Evolutionary conservation across 371 early-diverging fungal genomes (phyloP), one percentile per base, ranked within the genome.

Genomic region (Entomophthora muscae): DNA sequence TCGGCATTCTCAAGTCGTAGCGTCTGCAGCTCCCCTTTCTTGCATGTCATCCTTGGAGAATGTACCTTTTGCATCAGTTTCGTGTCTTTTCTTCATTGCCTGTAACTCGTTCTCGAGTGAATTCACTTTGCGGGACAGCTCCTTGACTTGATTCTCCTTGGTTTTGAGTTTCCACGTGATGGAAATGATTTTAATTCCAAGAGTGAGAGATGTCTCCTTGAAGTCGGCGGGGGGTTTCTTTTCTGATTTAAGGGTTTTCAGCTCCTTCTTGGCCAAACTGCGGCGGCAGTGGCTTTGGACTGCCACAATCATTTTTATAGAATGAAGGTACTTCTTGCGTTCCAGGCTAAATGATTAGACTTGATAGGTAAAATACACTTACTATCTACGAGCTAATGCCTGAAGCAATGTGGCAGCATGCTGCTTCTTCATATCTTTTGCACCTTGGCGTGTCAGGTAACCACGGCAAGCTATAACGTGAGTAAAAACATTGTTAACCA

Each of bases 181-280:
- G 72, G 89, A 91, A 61, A 97, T 84, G 59, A 98, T 88, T 79
- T 94, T 97, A 76, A 83, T 89, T 71, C 97, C 97, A 5, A 98
- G 78, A 72, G 86, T 84, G 73, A 88, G 87, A 2, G 93, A 90
- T 17, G 86, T 80, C 69, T 94, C 91, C 72, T 92, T 88, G 70
- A 93, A 80, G 69, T 93, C 94, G 54, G 81, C 86, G 2, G 90
- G 89, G 23, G 91, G 89, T 57, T 85, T 75, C 12, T 89, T 88
- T 70, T 98, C 96, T 24, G 78, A 79, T 67, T 88, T 84, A 57
- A 87, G 76, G 53, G 65, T 52, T n/a, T 71, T 67, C 52, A 92
- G 73, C 61, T 75, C 75, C 64, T 77, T 75, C 29, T 73, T 70
- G 23, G 96, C 95, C 31, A 69, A 70, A 32, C 74, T 78, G 22